A percentile compares a stretch with the other conserved stretches of the same genome.
These are phyloP conservation scores for Benincasa hispida DNA, from an alignment of 306 rosid genomes.

Conservation along the genomic window DNA sequence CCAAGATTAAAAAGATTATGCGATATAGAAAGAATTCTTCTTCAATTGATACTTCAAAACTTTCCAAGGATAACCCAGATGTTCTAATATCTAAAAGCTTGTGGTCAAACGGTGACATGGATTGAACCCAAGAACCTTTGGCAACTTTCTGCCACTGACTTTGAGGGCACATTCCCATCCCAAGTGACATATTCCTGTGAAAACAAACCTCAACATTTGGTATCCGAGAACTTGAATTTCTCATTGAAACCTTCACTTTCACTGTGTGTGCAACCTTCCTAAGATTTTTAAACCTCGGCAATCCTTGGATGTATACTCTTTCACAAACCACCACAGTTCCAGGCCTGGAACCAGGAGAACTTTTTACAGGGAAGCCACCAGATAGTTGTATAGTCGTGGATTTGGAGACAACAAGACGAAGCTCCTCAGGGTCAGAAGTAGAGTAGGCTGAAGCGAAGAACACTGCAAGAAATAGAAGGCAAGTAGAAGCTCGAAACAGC, in stretches of 20 bases:
- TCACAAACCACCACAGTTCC: constrained; percentile 45
- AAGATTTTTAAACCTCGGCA: constrained; percentile 50
- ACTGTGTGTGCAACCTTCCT: constrained; percentile 43
- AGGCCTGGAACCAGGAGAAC: constrained; percentile 56
- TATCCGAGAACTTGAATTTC: constrained; percentile 20
- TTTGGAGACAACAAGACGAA: constrained; percentile 24
- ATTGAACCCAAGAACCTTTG: constrained; percentile 58
- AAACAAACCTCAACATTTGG: constrained; percentile 61
- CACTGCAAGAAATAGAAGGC: background rate
- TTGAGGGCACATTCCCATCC: constrained; percentile 68
- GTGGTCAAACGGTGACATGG: constrained; percentile 77
- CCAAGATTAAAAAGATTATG: constrained; percentile 36
- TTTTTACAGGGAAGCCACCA: constrained; percentile 37
- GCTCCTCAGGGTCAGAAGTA: background rate
- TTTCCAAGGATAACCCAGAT: constrained; percentile 43
- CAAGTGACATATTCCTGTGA: constrained; percentile 68
- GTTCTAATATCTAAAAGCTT: constrained; percentile 63
- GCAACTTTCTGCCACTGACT: constrained; percentile 76
- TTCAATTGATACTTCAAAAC: constrained; percentile 52
- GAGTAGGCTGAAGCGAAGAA: background rate
- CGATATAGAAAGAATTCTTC: constrained; percentile 68
- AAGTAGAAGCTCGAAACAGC: background rate
- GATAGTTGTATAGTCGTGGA: constrained; percentile 39
- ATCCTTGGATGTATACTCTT: constrained; percentile 54
- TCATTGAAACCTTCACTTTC: constrained; percentile 47